Evolutionary conservation across 139 green algal genomes (phyloP).

Genomic region (Chlamydomonas sphaeroides): DNA sequence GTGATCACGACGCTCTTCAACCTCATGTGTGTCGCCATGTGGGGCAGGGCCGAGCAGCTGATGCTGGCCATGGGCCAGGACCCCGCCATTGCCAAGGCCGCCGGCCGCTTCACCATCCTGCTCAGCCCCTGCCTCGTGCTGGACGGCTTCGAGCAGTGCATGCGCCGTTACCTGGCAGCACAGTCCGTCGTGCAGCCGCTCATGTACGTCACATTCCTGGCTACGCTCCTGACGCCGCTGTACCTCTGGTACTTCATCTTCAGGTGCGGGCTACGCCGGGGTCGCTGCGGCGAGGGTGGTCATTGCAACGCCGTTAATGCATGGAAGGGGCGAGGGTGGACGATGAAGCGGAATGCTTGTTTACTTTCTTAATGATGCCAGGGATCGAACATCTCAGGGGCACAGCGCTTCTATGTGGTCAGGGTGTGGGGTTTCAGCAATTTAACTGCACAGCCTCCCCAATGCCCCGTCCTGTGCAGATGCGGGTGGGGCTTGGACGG

Average conservation of each 20-base stretch:
- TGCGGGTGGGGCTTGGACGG: constrained; percentile 60
- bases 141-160: constrained; percentile 55
- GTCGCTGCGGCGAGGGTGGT: too few species aligned
- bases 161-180: constrained; percentile 54
- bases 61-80: constrained; percentile 66
- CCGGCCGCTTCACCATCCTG: constrained; percentile 60
- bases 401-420: too few species aligned
- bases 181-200: constrained; percentile 64
- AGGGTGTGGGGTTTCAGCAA: too few species aligned
- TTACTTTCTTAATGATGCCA: too few species aligned
- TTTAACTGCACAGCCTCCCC: too few species aligned
- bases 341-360: too few species aligned
- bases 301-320: too few species aligned
- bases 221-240: constrained; percentile 64
- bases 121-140: constrained; percentile 46
- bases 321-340: too few species aligned
- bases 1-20: constrained; percentile 61
- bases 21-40: constrained; percentile 43
- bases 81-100: constrained; percentile 52
- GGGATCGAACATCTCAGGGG: too few species aligned
- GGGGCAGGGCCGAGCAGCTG: constrained; percentile 47
- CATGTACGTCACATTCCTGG: constrained; percentile 66
- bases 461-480: constrained; percentile 40
- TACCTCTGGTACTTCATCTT: constrained; percentile 71
- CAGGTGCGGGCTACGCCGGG: too few species aligned